Percentiles rank a stretch among this genome's conserved stretches.
These are phyloP conservation scores for Calycina marina DNA, from an alignment of 2,329 filamentous ascomycete genomes.

Conservation along the genomic window DNA sequence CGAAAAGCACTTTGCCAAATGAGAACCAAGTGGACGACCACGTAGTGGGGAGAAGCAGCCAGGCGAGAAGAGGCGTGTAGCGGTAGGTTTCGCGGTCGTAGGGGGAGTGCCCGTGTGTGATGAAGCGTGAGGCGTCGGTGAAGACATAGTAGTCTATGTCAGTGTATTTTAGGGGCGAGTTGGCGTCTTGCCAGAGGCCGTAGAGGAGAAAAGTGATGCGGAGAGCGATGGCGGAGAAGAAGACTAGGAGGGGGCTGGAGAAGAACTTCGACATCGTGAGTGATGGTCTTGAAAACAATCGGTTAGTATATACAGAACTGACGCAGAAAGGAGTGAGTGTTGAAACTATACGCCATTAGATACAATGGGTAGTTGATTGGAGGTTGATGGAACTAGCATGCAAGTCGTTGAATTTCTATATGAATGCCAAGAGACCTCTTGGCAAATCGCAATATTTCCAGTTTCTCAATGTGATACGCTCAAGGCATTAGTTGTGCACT, in stretches of 20 bases:
- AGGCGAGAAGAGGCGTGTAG: constrained; percentile 87
- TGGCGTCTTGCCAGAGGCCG: constrained; percentile 80
- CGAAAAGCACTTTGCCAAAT: constrained; percentile 80
- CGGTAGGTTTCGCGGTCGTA: constrained; percentile 90
- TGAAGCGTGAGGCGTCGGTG: constrained; percentile 77
- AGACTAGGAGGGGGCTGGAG: constrained; percentile 32
- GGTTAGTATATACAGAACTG: too few relatives aligned
- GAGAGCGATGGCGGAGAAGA: constrained; percentile 44
- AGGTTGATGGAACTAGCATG: too few relatives aligned
- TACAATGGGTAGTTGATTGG: too few relatives aligned
- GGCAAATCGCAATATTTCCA: too few relatives aligned
- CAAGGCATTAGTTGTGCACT: too few relatives aligned
- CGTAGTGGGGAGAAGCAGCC: constrained; percentile 73
- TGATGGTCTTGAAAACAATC: too few relatives aligned
- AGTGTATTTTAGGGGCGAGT: constrained; percentile 91
- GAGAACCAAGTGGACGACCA: constrained; percentile 46
- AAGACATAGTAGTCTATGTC: constrained; percentile 99
- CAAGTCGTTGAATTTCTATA: too few relatives aligned
- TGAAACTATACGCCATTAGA: too few relatives aligned
- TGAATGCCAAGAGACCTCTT: too few relatives aligned
- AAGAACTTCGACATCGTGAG: constrained; percentile 14
- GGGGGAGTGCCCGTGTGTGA: constrained; percentile 53
- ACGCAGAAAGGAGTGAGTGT: too few relatives aligned
- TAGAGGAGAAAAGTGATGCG: constrained; percentile 67
- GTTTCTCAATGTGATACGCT: too few relatives aligned